These are phyloP conservation scores for Phialemonium atrogriseum DNA, from an alignment of 2,329 filamentous ascomycete species.

Conservation along the genomic window DNA sequence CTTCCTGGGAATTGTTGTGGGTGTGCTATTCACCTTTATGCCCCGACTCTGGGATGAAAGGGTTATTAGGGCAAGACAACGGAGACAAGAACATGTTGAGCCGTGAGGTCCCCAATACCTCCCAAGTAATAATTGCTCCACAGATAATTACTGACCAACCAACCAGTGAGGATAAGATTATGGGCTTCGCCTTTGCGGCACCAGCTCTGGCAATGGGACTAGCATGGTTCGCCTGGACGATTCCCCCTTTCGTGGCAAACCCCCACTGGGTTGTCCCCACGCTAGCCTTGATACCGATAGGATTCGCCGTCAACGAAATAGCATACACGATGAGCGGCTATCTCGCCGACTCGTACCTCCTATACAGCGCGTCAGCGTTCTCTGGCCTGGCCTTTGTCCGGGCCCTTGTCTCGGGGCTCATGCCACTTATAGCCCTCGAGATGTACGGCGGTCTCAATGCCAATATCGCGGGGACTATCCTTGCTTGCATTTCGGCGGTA, in stretches of 20 bases:
- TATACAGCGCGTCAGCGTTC: conserved; percentile 17
- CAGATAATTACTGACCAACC: neutral
- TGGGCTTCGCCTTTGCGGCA: conserved; percentile 35
- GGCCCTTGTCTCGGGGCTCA: conserved; percentile 14
- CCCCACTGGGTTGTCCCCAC: conserved; percentile 31
- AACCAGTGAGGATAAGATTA: conserved; percentile 38
- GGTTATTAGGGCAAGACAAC: conserved; percentile 11
- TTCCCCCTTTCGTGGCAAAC: conserved; percentile 27
- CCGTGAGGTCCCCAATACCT: conserved; percentile 8
- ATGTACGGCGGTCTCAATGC: conserved; percentile 14
- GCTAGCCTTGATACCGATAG: conserved; percentile 31
- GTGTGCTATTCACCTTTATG: conserved; percentile 30
- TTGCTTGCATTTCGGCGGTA: conserved; percentile 12
- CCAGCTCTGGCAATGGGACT: conserved; percentile 33
- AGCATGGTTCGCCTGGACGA: conserved; percentile 37
- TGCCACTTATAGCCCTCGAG: conserved; percentile 15
- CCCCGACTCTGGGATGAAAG: conserved; percentile 31
- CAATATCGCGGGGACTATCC: conserved; percentile 14
- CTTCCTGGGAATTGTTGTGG: conserved; percentile 30
- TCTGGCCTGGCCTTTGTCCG: conserved; percentile 16
- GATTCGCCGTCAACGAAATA: conserved; percentile 36
- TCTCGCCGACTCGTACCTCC: conserved; percentile 17
- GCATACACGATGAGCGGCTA: conserved; percentile 17
- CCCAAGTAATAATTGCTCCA: neutral
- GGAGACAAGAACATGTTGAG: conserved; percentile 10